A percentile compares a stretch with the other conserved stretches of the same genome.
These are phyloP conservation scores for Pseudozyma sp. DNA, from an alignment of 1,284 basidiomycete species.

Conservation along the genomic window DNA sequence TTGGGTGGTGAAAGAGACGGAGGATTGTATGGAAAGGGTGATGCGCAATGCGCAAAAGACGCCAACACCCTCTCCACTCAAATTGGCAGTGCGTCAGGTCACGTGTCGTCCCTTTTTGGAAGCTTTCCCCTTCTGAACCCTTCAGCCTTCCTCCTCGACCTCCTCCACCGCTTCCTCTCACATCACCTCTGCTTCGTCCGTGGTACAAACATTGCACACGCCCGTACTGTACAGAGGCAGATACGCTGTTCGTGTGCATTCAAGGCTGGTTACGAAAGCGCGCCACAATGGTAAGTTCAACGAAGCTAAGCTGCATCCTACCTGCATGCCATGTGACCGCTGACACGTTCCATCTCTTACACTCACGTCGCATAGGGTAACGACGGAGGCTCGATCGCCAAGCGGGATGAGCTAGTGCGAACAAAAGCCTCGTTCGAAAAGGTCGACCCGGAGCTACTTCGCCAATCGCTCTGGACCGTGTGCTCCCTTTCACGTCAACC, in stretches of 20 bases:
- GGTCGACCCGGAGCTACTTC: constrained; percentile 50
- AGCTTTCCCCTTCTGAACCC: constrained; percentile 16
- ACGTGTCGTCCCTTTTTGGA: constrained; percentile 26
- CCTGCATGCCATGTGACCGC: background rate
- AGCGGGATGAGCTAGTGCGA: constrained; percentile 63
- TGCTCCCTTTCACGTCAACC: constrained; percentile 58
- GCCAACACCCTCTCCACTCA: constrained; percentile 21
- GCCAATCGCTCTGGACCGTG: constrained; percentile 57
- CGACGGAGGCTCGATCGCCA: constrained; percentile 66
- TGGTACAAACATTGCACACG: too few relatives aligned
- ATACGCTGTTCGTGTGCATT: too few relatives aligned
- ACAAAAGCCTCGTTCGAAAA: constrained; percentile 43
- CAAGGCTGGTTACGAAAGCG: too few relatives aligned
- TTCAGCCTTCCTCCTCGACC: constrained; percentile 1
- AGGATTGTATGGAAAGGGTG: background rate
- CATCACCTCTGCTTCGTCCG: too few relatives aligned
- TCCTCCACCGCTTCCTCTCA: background rate
- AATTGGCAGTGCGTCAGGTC: constrained; percentile 17
- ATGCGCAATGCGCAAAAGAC: background rate
- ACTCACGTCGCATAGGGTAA: constrained; percentile 47
- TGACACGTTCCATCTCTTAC: background rate
- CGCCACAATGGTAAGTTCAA: constrained; percentile 8
- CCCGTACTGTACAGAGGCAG: too few relatives aligned
- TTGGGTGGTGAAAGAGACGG: constrained; percentile 15
- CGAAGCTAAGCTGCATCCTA: background rate